Evolutionary conservation across 1,139 yeast species (phyloP), one percentile per base, ranked within the genome.

Genomic region (Sugiyamaella neomexicana): DNA sequence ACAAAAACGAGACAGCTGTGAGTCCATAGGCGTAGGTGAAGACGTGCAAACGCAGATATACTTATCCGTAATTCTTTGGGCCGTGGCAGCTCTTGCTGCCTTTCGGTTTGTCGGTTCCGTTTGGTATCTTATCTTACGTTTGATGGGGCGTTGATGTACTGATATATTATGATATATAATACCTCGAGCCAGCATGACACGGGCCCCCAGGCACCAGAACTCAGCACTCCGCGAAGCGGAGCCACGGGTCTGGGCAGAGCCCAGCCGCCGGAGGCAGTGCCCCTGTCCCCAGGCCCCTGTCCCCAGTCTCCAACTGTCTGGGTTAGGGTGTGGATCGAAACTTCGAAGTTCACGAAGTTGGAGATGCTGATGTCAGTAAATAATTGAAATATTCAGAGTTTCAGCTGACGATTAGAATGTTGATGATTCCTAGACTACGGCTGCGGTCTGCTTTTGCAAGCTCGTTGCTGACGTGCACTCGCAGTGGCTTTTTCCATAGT

Each of bases 31-130:
- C 4, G 60, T 58, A 2, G 57, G 61, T 10, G 66, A 65, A 2
- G 58, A 62, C n/a, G 55, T 61, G 13, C 59, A 68, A 44, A 63
- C 69, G 2, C 68, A 71, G 48, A 72, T 81, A 2, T 86, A 85
- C 66, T 78, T 86, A 72, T 82, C 89, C 12, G 88, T 86, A n/a
- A 79, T 86, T 50, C 76, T 86, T 56, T 86, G 93, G 91, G 74
- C 83, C 44, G 93, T 87, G 39, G 91, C 91, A 1, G 85, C 79
- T 34, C 76, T 86, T 78, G 89, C 93, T 0, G 75, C 82, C 34
- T 81, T 85, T 71, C 71, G 95, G 60, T 82, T 86, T 60, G 56
- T 82, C 39, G 91, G 93, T 16, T 62, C 73, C 12, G 41, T 63
- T 9, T 57, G 63, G 55, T 73, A 70, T 54, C 51, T 72, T 50